Conservation (phyloP, 768 basidiomycete species). For the Russula ochroleuca region DNA sequence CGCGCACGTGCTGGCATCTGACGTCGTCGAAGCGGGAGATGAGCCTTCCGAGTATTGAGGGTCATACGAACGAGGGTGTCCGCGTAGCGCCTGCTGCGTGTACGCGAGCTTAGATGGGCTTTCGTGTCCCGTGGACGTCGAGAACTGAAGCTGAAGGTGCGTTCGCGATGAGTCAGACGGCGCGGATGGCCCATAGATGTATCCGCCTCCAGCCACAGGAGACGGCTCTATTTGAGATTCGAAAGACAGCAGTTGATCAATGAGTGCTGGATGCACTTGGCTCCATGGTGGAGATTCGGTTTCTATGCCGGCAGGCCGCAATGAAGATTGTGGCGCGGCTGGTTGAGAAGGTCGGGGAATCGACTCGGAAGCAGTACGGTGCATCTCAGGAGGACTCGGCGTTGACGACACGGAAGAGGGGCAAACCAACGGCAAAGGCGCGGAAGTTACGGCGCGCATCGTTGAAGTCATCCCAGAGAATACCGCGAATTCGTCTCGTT, state of each 20-base stretch:
- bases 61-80: background rate
- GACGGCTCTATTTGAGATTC: constrained; percentile 31
- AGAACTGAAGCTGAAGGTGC: background rate
- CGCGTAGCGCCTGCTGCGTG: background rate
- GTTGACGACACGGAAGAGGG: constrained; percentile 22
- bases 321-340: background rate
- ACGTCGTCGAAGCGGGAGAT: background rate
- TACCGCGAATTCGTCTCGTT: constrained; percentile 65
- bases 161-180: constrained; percentile 1
- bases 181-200: constrained; percentile 1
- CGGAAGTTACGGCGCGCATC: constrained; percentile 44
- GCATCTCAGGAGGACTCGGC: background rate
- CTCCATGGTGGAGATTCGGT: constrained; percentile 10
- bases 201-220: constrained; percentile 22
- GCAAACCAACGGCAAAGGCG: constrained; percentile 23
- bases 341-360: background rate
- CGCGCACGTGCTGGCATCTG: background rate
- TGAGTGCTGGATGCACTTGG: constrained; percentile 34
- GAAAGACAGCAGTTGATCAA: constrained; percentile 34
- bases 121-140: background rate
- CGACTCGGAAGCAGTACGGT: background rate
- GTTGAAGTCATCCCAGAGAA: constrained; percentile 74
- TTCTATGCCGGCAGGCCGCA: background rate
- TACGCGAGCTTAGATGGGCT: constrained; percentile 2
- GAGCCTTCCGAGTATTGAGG: background rate